phyloP scores from a whole-genome alignment of 2,329 filamentous ascomycete genomes.

The Bipolaris zeicola region DNA sequence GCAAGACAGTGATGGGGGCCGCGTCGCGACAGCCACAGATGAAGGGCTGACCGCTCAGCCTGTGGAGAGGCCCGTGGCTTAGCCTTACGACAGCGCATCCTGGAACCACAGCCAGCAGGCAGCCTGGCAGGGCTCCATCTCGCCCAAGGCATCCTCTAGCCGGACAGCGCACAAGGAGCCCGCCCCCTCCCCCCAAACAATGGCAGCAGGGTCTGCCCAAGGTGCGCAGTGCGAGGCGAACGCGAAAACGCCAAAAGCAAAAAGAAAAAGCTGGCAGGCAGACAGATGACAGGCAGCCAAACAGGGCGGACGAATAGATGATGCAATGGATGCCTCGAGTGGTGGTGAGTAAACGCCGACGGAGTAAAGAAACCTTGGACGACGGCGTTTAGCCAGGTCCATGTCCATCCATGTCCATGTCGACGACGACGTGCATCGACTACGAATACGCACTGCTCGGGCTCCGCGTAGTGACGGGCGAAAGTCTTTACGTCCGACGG shows the following conservation, averaged over 20 bases:
- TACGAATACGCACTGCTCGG: constrained; percentile 11
- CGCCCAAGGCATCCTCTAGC: constrained; percentile 17
- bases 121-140: constrained; percentile 19
- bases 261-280: background rate
- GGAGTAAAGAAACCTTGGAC: constrained; percentile 6
- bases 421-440: background rate
- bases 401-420: background rate
- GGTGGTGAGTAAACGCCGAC: constrained; percentile 23
- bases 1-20: constrained; percentile 25
- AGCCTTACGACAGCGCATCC: constrained; percentile 34
- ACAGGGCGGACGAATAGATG: constrained; percentile 13
- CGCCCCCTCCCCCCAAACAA: background rate
- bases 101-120: constrained; percentile 25
- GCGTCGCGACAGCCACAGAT: constrained; percentile 26
- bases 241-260: constrained; percentile 10
- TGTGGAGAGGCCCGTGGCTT: constrained; percentile 28
- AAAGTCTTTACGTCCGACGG: constrained; percentile 15
- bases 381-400: constrained; percentile 5
- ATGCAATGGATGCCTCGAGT: constrained; percentile 23
- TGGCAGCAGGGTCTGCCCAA: constrained; percentile 3
- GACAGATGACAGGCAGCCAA: background rate
- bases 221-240: background rate
- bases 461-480: constrained; percentile 16
- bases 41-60: constrained; percentile 33
- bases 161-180: constrained; percentile 10